Base-by-base conservation (phyloP, 2,329 filamentous ascomycete genomes). In the Aspergillus bombycis region DNA sequence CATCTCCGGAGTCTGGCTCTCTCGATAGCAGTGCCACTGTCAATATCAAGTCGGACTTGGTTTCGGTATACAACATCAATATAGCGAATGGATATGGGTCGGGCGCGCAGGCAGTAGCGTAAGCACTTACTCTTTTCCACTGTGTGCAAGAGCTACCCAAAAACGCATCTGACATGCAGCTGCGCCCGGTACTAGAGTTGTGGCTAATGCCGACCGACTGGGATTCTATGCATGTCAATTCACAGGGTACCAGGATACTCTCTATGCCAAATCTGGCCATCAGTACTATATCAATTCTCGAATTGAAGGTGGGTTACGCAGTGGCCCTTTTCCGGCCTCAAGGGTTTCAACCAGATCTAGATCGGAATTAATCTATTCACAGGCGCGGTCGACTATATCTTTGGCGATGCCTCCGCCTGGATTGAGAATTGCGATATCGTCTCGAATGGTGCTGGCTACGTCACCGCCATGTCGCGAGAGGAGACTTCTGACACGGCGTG, bases 341-440 rank as follows among this genome's bases (percentile, higher is more conserved):
- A 4, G n/a, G 3, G 4, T 1, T 26, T 28, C 5, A 14, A 7
- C 11, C 5, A 16, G 4, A 16, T 28, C 23, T 8, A 14, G 45
- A 11, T 10, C 3, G 3, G 19, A 46, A 16, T 26, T 57, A 41
- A 64, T 10, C 6, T 11, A 34, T 32, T 30, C 7, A 19, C 23
- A 74, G 75, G 76, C 10, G 73, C 75, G 1, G 70, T 72, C 4
- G 76, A 78, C 64, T 78, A 75, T 58, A 77, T 78, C 32, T 78
- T 78, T 57, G 76, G 76, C 28, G 72, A 71, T 43, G 75, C 67
- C 1, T 73, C 71, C 0, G 71, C 68, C 11, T 74, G 71, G 71
- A 71, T 72, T 43, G 71, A 68, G 10, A 69, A 74, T 61, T 78
- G 76, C 54, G 72, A 73, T 41, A 72, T 78, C 9, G 67, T 73